Base-by-base conservation (phyloP, 495 filamentous ascomycete species). In the Aspergillus biplanus region DNA sequence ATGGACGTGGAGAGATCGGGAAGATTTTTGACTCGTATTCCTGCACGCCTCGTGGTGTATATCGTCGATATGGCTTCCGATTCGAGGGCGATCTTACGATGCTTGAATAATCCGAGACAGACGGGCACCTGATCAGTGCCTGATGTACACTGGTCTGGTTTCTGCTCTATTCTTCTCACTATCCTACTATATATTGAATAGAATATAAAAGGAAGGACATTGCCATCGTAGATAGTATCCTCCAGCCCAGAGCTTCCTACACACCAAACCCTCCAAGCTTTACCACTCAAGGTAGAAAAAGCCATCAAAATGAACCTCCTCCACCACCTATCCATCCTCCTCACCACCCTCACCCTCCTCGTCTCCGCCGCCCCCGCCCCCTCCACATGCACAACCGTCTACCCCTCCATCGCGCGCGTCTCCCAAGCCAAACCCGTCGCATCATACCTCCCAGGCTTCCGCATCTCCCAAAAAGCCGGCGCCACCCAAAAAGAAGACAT, bases 381-480 rank as follows among this genome's bases (percentile, higher is more conserved):
- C 32, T 62, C 60, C 8, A 16, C 60, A 5, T 62, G 60, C 46
- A 56, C 42, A 8, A 62, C 53, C 3, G n/a, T 56, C 44, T 56
- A 37, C 52, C 60, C 60, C 34, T 21, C 48, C 34, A 12, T 46
- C 48, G 54, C 48, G 1, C 62, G 62, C 31, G 49, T 64, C 62
- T 50, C 56, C 34, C 44, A 58, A 47, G 62, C 65, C 56, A 52
- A 56, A 4, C 60, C 60, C 5, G 60, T 62, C 3, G 42, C 33
- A 15, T 62, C 60, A 33, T 62, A 62, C 52, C 60, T 62, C 9
- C 60, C 60, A 0, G 42, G 44, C 42, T 62, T 62, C 60, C 39
- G 44, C n/a, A 48, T 62, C 46, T 50, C 42, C 7, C 60, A 62
- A 18, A 42, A 56, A 39, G 32, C 60, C n/a, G 39, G 32, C 33